Evolutionary conservation across 192 early-diverging fungal species (phyloP), one percentile per base, ranked within the genome.

Genomic region (Neocallimastix lanati): DNA sequence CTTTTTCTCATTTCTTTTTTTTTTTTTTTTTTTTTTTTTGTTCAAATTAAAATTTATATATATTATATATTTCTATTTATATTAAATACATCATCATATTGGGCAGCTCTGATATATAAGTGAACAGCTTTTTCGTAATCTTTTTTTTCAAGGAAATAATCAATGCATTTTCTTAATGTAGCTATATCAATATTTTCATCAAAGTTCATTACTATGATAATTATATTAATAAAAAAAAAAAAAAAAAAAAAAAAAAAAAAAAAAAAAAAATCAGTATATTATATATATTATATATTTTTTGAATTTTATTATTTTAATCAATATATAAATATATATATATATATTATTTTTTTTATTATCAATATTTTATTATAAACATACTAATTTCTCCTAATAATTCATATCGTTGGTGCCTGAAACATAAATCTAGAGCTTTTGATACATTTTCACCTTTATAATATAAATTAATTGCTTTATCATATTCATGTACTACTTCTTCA

Each of bases 341-440:
- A 16, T 50, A 21, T 21, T 50, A 21, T 50, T 21, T 50, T 50
- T 50, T 21, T 21, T 4, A 50, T 38, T n/a, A 67, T 27, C 25
- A 35, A 33, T 33, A 33, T 33, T 6, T 33, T 6, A 6, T 6
- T 33, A 6, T 33, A 3, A 6, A n/a, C 35, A 40, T 79, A 86
- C 86, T 86, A 76, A 89, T 82, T 29, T 85, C 83, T 58, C 85
- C 86, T 38, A 89, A 77, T 12, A 87, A 25, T 25, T 67, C 58
- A 29, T 80, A 40, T 67, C 88, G 80, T 28, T 83, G 78, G 21
- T 80, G 80, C 33, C 80, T 79, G 35, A 88, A 83, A 82, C 87
- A 88, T 28, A 88, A 33, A n/a, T 89, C 84, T 13, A 89, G 77
- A 5, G 88, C 88, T 83, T 85, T 87, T n/a, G 78, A 29, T 21